Evolutionary conservation across 2,329 filamentous ascomycete species (phyloP).

Genomic region (Aspergillus neoniger): DNA sequence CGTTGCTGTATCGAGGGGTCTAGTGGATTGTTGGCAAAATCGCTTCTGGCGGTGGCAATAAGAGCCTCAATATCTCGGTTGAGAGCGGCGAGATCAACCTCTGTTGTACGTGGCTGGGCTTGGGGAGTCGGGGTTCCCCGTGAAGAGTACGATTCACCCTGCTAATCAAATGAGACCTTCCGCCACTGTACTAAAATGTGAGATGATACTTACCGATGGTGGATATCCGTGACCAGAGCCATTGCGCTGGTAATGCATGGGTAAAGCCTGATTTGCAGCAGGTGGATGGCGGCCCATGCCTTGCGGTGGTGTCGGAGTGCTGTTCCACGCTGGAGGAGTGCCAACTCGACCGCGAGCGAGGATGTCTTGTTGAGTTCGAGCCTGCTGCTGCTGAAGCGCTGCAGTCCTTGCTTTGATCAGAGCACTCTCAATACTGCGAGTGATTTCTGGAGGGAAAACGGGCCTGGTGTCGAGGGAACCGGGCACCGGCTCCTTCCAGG

Average conservation of each 20-base stretch:
- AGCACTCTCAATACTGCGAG: slow-evolving; percentile 89
- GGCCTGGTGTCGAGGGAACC: slow-evolving; percentile 90
- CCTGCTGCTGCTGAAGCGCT: slow-evolving; percentile 51
- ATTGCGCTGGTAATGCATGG: slow-evolving; percentile 32
- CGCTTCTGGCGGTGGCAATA: slow-evolving; percentile 70
- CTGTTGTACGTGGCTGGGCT: slow-evolving; percentile 35
- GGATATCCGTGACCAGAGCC: slow-evolving; percentile 31
- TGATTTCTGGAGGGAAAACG: slow-evolving; percentile 85
- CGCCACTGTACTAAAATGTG: not conserved
- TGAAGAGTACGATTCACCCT: slow-evolving; percentile 21
- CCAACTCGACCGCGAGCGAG: slow-evolving; percentile 54
- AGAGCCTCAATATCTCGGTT: slow-evolving; percentile 81
- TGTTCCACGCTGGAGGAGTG: slow-evolving; percentile 64
- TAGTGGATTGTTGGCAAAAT: slow-evolving; percentile 74
- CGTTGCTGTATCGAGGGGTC: slow-evolving; percentile 75
- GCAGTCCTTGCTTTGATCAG: slow-evolving; percentile 76
- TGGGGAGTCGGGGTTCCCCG: slow-evolving; percentile 33
- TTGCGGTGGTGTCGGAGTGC: slow-evolving; percentile 73
- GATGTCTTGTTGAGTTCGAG: slow-evolving; percentile 58
- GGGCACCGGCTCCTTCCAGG: slow-evolving; percentile 95
- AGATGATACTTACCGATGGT: slow-evolving; percentile 20
- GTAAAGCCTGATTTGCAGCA: slow-evolving; percentile 24
- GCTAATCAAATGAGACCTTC: slow-evolving; percentile 13
- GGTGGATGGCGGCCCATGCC: slow-evolving; percentile 45
- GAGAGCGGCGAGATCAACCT: slow-evolving; percentile 66